phyloP scores from a whole-genome alignment of 768 basidiomycete species.

The Coprinopsis strossmayeri region DNA sequence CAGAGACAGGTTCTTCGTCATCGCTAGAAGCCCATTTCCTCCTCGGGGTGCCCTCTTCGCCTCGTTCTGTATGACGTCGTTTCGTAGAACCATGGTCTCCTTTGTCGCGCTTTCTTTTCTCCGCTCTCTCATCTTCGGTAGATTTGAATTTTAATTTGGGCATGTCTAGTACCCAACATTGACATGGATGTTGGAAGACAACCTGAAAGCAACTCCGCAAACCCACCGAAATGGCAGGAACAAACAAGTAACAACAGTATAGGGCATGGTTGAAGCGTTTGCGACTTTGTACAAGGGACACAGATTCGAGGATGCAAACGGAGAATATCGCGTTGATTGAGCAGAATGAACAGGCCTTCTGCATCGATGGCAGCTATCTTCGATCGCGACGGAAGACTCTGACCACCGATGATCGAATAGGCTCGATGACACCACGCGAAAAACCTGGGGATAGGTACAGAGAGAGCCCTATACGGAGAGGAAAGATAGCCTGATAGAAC shows the following conservation, averaged over 20 bases:
- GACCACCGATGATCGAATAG: conserved; percentile 30
- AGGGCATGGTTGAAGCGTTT: too few relatives aligned
- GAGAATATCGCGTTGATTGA: too few relatives aligned
- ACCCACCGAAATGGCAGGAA: neutral
- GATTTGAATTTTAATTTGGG: conserved; percentile 58
- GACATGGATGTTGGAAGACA: neutral
- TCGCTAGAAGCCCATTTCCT: conserved; percentile 47
- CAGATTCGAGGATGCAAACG: too few relatives aligned
- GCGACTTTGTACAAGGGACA: too few relatives aligned
- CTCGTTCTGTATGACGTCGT: conserved; percentile 17
- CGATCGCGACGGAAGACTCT: conserved; percentile 9
- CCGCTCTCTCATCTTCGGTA: conserved; percentile 52
- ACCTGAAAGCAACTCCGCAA: conserved; percentile 1
- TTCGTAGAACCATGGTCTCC: conserved; percentile 17
- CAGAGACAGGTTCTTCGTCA: conserved; percentile 22
- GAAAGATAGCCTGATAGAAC: conserved; percentile 58
- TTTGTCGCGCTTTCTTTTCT: conserved; percentile 27
- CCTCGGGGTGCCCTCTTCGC: conserved; percentile 13
- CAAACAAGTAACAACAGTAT: conserved; percentile 7
- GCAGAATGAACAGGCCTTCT: too few relatives aligned
- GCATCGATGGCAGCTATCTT: neutral
- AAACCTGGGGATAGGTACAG: conserved; percentile 70
- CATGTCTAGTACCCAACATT: conserved; percentile 18
- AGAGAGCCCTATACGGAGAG: conserved; percentile 65
- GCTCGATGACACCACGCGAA: conserved; percentile 60